phyloP scores from a whole-genome alignment of 139 green algal genomes.

The Chlamydomonas schloesseri region DNA sequence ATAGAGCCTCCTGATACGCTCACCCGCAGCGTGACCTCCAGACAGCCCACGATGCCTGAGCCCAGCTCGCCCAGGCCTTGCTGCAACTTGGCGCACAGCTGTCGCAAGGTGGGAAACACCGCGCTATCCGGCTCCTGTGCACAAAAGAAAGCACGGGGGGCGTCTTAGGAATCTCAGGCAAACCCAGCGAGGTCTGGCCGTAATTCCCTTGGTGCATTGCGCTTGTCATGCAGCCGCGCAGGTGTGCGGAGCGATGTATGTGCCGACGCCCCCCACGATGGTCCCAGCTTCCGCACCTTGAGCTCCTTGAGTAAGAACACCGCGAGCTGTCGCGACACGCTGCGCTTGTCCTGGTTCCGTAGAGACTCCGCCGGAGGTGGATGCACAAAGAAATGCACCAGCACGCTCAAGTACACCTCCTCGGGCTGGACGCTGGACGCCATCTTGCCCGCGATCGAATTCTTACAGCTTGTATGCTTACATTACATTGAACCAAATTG shows the following conservation, averaged over 20 bases:
- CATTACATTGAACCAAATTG: too few species aligned
- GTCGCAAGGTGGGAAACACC: constrained; percentile 3
- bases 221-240: too few species aligned
- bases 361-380: constrained; percentile 13
- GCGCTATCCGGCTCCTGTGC: constrained; percentile 21
- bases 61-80: constrained; percentile 21
- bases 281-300: constrained; percentile 12
- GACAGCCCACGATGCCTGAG: constrained; percentile 3
- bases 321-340: constrained; percentile 24
- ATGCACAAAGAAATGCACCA: constrained; percentile 52
- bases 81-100: constrained; percentile 41
- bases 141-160: background rate
- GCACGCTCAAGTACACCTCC: constrained; percentile 49
- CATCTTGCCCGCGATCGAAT: constrained; percentile 1
- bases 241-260: too few species aligned
- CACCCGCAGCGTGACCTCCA: constrained; percentile 46
- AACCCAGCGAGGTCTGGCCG: too few species aligned
- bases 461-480: too few species aligned
- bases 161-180: too few species aligned
- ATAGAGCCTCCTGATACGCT: too few species aligned
- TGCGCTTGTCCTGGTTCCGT: background rate
- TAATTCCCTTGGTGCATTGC: too few species aligned
- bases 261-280: too few species aligned
- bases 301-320: constrained; percentile 48
- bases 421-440: constrained; percentile 17